These are phyloP conservation scores for Zygosaccharomyces lentus DNA, from an alignment of 805 yeast genomes.

Conservation along the genomic window DNA sequence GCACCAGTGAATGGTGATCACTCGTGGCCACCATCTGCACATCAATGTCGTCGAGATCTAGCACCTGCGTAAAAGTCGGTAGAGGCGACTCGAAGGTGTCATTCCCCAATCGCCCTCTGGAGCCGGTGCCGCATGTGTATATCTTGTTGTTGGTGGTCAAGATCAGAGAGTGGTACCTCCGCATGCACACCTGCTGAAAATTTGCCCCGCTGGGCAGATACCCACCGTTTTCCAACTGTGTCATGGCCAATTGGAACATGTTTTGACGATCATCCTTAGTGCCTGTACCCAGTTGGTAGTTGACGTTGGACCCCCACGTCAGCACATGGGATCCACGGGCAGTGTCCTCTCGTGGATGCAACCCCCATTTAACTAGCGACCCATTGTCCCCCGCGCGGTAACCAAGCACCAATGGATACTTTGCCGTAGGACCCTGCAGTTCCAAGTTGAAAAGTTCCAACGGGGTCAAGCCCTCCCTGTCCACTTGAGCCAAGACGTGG, in stretches of 20 bases:
- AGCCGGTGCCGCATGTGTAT: conserved; percentile 60
- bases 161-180: conserved; percentile 63
- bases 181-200: conserved; percentile 48
- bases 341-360: background rate
- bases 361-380: conserved; percentile 2
- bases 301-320: conserved; percentile 60
- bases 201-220: conserved; percentile 13
- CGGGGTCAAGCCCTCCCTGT: conserved; percentile 69
- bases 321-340: conserved; percentile 48
- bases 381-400: conserved; percentile 4
- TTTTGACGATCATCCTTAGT: conserved; percentile 50
- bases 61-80: conserved; percentile 43
- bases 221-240: conserved; percentile 17
- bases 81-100: conserved; percentile 39
- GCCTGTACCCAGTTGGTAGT: conserved; percentile 62
- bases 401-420: conserved; percentile 15
- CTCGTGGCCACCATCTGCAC: conserved; percentile 46
- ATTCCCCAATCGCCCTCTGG: conserved; percentile 70
- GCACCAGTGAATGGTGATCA: conserved; percentile 62
- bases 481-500: conserved; percentile 46
- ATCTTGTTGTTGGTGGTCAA: conserved; percentile 52
- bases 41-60: conserved; percentile 35
- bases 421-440: conserved; percentile 7
- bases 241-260: conserved; percentile 40
- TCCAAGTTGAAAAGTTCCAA: conserved; percentile 49